Evolutionary conservation across 805 yeast genomes (phyloP).

Genomic region (Candida michaelii): DNA sequence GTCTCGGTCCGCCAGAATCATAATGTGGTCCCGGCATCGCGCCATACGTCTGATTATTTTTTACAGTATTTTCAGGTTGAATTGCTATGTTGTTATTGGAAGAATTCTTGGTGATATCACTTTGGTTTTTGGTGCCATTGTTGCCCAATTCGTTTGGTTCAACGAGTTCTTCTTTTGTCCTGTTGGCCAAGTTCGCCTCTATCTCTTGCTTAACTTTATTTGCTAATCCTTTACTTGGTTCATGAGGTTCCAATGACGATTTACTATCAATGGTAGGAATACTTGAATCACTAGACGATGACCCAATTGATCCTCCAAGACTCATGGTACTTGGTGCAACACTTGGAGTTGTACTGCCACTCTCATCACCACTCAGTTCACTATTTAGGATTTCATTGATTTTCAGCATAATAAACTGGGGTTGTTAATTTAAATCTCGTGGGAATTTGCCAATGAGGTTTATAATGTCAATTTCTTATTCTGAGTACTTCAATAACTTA

Average conservation of each 20-base stretch:
- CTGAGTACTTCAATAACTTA: no score
- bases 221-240: slow-evolving; percentile 12
- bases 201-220: slow-evolving; percentile 11
- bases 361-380: slow-evolving; percentile 11
- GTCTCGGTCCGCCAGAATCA: background rate
- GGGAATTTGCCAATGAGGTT: no score
- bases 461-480: no score
- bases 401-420: slow-evolving; percentile 8
- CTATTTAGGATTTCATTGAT: slow-evolving; percentile 6
- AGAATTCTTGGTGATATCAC: no score
- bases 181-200: slow-evolving; percentile 5
- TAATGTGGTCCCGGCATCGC: background rate
- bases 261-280: background rate
- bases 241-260: background rate
- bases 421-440: background rate
- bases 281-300: slow-evolving; percentile 1
- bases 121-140: no score
- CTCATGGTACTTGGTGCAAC: slow-evolving; percentile 4
- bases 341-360: background rate
- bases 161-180: slow-evolving; percentile 3
- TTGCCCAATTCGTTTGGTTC: background rate
- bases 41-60: no score
- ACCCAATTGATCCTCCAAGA: slow-evolving; percentile 1
- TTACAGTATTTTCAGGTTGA: no score
- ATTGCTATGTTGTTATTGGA: background rate